These are phyloP conservation scores for Hawksworthiomyces lignivorus DNA, from an alignment of 2,329 filamentous ascomycete genomes.

Conservation along the genomic window DNA sequence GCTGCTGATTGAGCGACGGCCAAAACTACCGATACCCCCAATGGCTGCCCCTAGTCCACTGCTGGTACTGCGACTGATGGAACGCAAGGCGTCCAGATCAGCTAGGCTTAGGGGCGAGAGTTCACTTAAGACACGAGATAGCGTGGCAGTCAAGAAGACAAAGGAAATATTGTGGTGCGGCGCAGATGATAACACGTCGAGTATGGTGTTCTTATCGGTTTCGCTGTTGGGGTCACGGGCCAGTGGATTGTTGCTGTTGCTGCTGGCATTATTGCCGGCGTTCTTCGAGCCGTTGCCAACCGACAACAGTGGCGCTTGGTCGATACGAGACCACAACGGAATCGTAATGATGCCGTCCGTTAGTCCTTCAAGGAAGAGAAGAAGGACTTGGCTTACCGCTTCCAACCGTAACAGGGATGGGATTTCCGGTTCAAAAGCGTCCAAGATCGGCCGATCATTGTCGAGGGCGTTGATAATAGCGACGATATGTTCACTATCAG, in stretches of 20 bases:
- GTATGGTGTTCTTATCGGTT: slow-evolving; percentile 45
- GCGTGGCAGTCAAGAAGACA: slow-evolving; percentile 74
- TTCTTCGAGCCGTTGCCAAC: slow-evolving; percentile 24
- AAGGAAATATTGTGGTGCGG: slow-evolving; percentile 84
- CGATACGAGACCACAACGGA: slow-evolving; percentile 62
- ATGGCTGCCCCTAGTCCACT: slow-evolving; percentile 11
- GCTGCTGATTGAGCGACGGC: slow-evolving; percentile 37
- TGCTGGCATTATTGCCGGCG: not conserved
- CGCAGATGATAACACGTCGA: slow-evolving; percentile 65
- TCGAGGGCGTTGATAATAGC: slow-evolving; percentile 62
- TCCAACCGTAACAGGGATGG: slow-evolving; percentile 65
- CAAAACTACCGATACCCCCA: slow-evolving; percentile 17
- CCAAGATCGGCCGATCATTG: slow-evolving; percentile 52
- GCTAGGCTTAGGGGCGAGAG: slow-evolving; percentile 33
- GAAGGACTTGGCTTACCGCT: slow-evolving; percentile 60
- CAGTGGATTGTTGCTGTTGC: slow-evolving; percentile 15
- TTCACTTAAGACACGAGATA: slow-evolving; percentile 47
- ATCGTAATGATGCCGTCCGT: slow-evolving; percentile 71
- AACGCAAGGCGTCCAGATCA: slow-evolving; percentile 27
- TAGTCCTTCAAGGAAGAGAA: slow-evolving; percentile 67
- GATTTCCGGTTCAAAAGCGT: slow-evolving; percentile 55
- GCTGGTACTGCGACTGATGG: slow-evolving; percentile 2
- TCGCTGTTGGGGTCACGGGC: slow-evolving; percentile 21
- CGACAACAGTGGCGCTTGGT: slow-evolving; percentile 34
- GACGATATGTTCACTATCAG: slow-evolving; percentile 4